phyloP scores from a whole-genome alignment of 1,284 basidiomycete genomes.

The Phylloboletellus chloephorus region DNA sequence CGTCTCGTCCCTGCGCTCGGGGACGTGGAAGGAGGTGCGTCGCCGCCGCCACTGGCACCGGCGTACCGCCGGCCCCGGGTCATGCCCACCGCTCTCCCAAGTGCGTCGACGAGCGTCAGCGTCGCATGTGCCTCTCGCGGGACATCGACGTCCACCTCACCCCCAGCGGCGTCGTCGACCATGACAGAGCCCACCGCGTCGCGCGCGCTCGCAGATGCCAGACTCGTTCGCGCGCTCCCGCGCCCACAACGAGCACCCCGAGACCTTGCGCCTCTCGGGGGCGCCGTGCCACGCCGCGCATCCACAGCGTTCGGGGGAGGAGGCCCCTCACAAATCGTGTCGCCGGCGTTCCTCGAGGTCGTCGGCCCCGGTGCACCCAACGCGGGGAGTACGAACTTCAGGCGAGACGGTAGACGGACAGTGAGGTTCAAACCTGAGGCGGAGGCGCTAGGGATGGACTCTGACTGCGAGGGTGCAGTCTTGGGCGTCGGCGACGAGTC shows the following conservation, averaged over 20 bases:
- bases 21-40: neutral
- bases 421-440: neutral
- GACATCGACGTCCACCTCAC: too few relatives aligned
- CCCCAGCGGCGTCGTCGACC: neutral
- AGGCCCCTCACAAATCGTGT: too few relatives aligned
- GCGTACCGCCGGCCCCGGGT: neutral
- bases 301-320: neutral
- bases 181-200: neutral
- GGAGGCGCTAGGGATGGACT: neutral
- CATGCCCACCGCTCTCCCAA: neutral
- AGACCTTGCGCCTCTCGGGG: neutral
- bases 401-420: neutral
- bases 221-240: neutral
- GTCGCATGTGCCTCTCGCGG: too few relatives aligned
- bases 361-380: neutral
- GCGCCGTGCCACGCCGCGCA: neutral
- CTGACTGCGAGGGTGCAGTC: neutral
- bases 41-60: neutral
- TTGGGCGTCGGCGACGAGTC: neutral
- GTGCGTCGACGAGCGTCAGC: neutral
- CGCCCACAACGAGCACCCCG: neutral
- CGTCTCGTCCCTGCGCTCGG: neutral
- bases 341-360: neutral
- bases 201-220: neutral
- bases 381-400: conserved; percentile 6